Evolutionary conservation across 768 basidiomycete genomes (phyloP), one percentile per base, ranked within the genome.

Genomic region (Paxillus rubicundulus): DNA sequence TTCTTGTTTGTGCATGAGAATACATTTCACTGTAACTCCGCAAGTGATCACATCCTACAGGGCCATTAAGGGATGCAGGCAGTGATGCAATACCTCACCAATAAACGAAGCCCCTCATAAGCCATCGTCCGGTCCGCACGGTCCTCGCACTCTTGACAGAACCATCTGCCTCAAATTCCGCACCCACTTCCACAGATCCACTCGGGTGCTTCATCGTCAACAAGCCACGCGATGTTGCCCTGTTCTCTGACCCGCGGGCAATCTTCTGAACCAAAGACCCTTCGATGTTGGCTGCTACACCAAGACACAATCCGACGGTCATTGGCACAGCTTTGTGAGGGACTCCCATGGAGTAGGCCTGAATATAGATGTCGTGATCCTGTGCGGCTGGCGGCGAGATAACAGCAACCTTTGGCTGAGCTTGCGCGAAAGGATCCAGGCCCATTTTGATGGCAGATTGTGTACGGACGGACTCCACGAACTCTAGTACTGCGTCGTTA

Each of bases 21-120:
- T 14, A 14, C 33, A 33, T 9, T 33, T 13, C 33, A 33, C 33
- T 12, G 13, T 13, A 13, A 33, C 10, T 33, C 6, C 24, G 24
- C 33, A 12, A 13, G 33, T 3, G 13, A 33, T 33, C 13, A n/a
- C n/a, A n/a, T n/a, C n/a, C n/a, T n/a, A n/a, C n/a, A n/a, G n/a
- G n/a, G n/a, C n/a, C n/a, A n/a, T n/a, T n/a, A n/a, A n/a, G n/a
- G n/a, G n/a, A n/a, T 18, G 27, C 4, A n/a, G n/a, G 8, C 1
- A 21, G 20, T n/a, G 2, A 28, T 43, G 5, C 33, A 33, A 13
- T 1, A 9, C 33, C 12, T n/a, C 61, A 86, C 80, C 84, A 85
- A 76, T 79, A 88, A 1, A 85, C 86, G 0, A 66, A 72, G 0
- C 88, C 88, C 54, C 77, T 79, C 87, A 90, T 90, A 54, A 89